phyloP scores from a whole-genome alignment of 805 yeast species.

The Yamadazyma scolyti region DNA sequence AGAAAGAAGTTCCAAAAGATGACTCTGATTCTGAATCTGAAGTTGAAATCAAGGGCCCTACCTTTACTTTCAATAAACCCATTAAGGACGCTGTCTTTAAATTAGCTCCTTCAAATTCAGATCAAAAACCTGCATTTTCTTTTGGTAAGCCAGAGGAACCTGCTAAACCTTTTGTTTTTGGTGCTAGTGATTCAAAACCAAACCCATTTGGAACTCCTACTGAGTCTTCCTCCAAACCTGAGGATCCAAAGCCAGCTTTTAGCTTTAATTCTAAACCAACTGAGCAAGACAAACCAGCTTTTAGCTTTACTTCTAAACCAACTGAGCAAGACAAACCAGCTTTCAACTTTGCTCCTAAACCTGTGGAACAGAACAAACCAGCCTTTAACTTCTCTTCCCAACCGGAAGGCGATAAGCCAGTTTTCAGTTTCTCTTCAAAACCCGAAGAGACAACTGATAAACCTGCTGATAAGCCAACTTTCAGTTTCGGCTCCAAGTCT shows the following conservation, averaged over 20 bases:
- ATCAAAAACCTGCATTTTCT: conserved; percentile 3
- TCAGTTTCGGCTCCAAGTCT: conserved; percentile 17
- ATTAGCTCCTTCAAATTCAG: conserved; percentile 5
- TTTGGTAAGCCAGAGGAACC: conserved; percentile 4
- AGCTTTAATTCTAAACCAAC: conserved; percentile 11
- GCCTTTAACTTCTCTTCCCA: conserved; percentile 15
- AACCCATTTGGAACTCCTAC: too few relatives aligned
- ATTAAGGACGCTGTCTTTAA: conserved; percentile 34
- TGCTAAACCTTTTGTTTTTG: conserved; percentile 15
- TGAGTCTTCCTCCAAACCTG: conserved; percentile 11
- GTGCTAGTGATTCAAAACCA: conserved; percentile 3
- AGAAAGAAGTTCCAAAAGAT: conserved; percentile 19
- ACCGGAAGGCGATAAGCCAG: conserved; percentile 7
- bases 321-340: conserved; percentile 6
- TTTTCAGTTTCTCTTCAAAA: conserved; percentile 11
- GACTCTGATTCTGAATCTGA: conserved; percentile 43
- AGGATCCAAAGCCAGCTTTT: conserved; percentile 12
- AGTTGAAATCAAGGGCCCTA: conserved; percentile 70
- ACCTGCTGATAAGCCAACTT: conserved; percentile 18
- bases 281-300: conserved; percentile 15
- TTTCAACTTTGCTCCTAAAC: conserved; percentile 1
- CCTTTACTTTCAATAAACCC: conserved; percentile 44
- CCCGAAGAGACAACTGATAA: conserved; percentile 4
- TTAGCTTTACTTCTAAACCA: conserved; percentile 14
- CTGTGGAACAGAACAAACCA: background rate